phyloP scores from a whole-genome alignment of 78 protist species.

The Emiliania huxleyi region DNA sequence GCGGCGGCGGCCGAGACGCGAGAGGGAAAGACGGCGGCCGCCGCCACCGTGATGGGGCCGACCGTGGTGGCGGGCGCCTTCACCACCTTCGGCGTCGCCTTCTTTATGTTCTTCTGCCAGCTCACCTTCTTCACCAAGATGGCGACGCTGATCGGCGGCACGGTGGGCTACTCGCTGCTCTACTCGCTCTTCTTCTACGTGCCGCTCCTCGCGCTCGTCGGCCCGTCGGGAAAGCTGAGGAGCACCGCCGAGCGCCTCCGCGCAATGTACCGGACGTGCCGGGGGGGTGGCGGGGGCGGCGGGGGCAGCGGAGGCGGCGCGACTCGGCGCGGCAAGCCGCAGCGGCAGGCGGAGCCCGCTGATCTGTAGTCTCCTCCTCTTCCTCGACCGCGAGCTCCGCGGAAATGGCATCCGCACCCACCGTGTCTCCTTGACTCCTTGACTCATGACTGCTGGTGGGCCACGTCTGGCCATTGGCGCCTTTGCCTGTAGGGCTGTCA shows the following conservation, averaged over 20 bases:
- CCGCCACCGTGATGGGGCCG: conserved; percentile 29
- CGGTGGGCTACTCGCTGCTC: not conserved
- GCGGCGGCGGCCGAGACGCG: not conserved
- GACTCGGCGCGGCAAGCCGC: too few relatives aligned
- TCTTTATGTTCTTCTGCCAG: conserved; percentile 17
- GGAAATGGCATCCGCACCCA: too few relatives aligned
- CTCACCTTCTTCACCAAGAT: conserved; percentile 43
- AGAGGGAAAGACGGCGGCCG: not conserved
- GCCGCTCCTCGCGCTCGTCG: conserved; percentile 5
- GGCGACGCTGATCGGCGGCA: conserved; percentile 22
- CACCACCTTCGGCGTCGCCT: conserved; percentile 19
- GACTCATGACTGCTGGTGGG: too few relatives aligned
- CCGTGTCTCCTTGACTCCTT: too few relatives aligned
- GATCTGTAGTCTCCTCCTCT: too few relatives aligned
- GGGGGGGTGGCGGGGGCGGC: too few relatives aligned
- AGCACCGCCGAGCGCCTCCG: not conserved
- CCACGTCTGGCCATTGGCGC: too few relatives aligned
- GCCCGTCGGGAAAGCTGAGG: not conserved
- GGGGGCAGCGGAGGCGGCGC: too few relatives aligned
- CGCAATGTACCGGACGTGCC: not conserved
- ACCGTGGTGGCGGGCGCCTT: conserved; percentile 45
- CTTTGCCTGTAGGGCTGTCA: too few relatives aligned
- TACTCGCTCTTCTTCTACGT: conserved; percentile 44
- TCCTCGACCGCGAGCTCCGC: too few relatives aligned
- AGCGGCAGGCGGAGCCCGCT: too few relatives aligned